Percentiles rank a stretch among this genome's conserved stretches.
phyloP scores from a whole-genome alignment of 768 basidiomycete genomes.

The Pulveroboletus sp. region DNA sequence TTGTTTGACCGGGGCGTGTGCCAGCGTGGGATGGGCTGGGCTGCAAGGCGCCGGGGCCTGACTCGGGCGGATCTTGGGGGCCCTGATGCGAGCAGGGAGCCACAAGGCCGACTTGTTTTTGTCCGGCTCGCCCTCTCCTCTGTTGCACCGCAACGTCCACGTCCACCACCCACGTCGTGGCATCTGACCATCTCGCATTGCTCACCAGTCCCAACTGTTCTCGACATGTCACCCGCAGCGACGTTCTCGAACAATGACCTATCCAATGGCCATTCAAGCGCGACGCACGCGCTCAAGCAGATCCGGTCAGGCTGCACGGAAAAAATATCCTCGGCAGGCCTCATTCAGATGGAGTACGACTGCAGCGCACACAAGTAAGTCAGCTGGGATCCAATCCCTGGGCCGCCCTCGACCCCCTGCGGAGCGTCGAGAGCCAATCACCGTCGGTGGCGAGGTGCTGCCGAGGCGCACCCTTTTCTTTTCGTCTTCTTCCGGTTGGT shows the following conservation, averaged over 20 bases:
- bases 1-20: too few species aligned
- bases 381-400: not conserved
- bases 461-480: too few species aligned
- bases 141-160: conserved; percentile 8
- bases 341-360: conserved; percentile 78
- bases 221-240: conserved; percentile 25
- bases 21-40: not conserved
- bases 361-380: conserved; percentile 88
- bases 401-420: not conserved
- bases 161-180: not conserved
- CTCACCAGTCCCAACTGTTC: not conserved
- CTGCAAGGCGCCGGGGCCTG: too few species aligned
- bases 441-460: not conserved
- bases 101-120: too few species aligned
- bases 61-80: conserved; percentile 19
- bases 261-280: conserved; percentile 15
- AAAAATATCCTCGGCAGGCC: conserved; percentile 54
- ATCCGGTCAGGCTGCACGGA: conserved; percentile 1
- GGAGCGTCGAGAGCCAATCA: too few species aligned
- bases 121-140: not conserved
- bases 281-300: conserved; percentile 14
- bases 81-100: too few species aligned
- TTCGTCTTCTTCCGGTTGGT: too few species aligned
- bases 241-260: conserved; percentile 2
- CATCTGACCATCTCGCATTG: not conserved